Base-by-base conservation (phyloP, 1,284 basidiomycete genomes). In the Coriolopsis trogii region DNA sequence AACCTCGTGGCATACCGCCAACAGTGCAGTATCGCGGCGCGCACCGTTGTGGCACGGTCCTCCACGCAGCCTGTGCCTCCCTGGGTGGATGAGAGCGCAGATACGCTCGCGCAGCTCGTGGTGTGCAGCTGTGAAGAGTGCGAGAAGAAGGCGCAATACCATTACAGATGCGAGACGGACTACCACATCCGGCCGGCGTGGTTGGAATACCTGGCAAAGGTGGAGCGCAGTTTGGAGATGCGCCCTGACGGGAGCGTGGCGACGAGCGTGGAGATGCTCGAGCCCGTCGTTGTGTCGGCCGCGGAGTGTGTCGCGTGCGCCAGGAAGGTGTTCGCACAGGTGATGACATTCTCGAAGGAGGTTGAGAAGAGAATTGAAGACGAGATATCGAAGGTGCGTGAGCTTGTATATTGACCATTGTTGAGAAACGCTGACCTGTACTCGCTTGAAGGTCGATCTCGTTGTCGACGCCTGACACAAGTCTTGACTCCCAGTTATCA, bases 31-130 rank as follows among this genome's bases (percentile, higher is more conserved):
- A n/a, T 36, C 15, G 51, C 41, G 2, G 51, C 51, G 20, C 18
- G 39, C 13, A 21, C 29, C n/a, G 38, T 46, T 12, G 37, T 39
- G n/a, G n/a, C 26, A 26, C 41, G 26, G 9, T 15, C n/a, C 6
- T n/a, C 16, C 30, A 13, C 18, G 25, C 26, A 49, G 24, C 12
- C 16, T 10, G 38, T 51, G 16, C 49, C 43, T 6, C 39, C 16
- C 16, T 51, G 43, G 39, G 33, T 51, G n/a, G 48, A 28, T 36
- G 41, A 24, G 34, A n/a, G n/a, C n/a, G n/a, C n/a, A n/a, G 28
- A 44, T 15, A 10, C 33, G 36, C 15, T 28, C 20, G 44, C 34
- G 41, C 13, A 37, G 18, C 25, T 21, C 3, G 41, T 50, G 3
- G 28, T 40, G 1, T 40, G 39, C 39, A 40, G 23, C 39, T 6